Conservation (phyloP, 2,329 filamentous ascomycete species). For the Graphilbum fragrans region DNA sequence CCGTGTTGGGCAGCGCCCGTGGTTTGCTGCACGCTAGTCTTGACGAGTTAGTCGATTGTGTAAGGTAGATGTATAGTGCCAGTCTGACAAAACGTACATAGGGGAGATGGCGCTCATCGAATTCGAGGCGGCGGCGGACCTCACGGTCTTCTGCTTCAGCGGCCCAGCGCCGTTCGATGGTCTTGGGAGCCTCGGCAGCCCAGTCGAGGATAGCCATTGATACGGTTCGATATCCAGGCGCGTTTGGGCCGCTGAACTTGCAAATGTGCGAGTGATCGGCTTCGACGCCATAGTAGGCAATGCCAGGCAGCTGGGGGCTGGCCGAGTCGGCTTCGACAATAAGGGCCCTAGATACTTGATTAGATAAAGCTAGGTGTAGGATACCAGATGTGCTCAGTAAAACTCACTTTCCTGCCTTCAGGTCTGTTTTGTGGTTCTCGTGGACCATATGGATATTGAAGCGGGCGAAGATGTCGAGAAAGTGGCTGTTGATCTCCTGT, state of each 20-base stretch:
- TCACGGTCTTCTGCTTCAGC: conserved; percentile 43
- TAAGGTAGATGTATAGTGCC: no score
- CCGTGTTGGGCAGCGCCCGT: no score
- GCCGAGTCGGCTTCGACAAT: conserved; percentile 62
- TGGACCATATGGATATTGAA: conserved; percentile 69
- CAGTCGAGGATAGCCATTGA: conserved; percentile 37
- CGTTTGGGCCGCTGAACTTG: conserved; percentile 52
- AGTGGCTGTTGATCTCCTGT: conserved; percentile 61
- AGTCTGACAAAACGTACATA: conserved; percentile 19
- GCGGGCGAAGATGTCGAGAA: conserved; percentile 56
- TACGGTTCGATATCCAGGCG: conserved; percentile 51
- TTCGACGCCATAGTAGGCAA: conserved; percentile 63
- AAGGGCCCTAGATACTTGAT: conserved; percentile 27
- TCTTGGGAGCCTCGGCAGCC: conserved; percentile 38
- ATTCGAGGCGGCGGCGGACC: conserved; percentile 28
- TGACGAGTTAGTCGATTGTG: no score
- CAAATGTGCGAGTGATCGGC: conserved; percentile 61
- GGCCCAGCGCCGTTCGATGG: conserved; percentile 45
- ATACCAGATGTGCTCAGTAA: background rate
- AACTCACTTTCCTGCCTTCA: conserved; percentile 45
- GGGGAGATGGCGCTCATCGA: conserved; percentile 30
- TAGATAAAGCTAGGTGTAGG: background rate
- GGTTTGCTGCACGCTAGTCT: no score
- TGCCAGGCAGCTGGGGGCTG: conserved; percentile 55
- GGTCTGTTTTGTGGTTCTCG: conserved; percentile 58